These are phyloP conservation scores for Prunus padus DNA, from an alignment of 306 rosid species.

Conservation along the genomic window DNA sequence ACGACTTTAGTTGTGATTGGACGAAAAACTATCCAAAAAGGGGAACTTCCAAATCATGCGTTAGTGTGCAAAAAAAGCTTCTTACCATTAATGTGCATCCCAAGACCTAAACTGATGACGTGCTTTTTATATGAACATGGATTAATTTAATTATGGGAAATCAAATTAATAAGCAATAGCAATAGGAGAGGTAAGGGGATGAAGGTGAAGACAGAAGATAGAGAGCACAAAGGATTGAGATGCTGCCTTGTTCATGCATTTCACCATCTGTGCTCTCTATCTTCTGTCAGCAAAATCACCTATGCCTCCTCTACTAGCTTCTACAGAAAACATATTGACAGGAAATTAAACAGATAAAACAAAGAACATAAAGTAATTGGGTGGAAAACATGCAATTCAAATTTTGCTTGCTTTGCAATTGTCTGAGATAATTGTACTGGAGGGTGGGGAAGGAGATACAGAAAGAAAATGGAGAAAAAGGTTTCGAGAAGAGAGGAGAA, in stretches of 20 bases:
- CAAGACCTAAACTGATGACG: neutral
- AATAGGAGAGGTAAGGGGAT: conserved; percentile 21
- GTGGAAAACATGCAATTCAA: neutral
- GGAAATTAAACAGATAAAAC: neutral
- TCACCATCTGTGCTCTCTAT: conserved; percentile 86
- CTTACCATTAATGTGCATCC: neutral
- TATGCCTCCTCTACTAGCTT: conserved; percentile 22
- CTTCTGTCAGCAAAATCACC: conserved; percentile 74
- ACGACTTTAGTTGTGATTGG: neutral
- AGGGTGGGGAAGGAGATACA: neutral
- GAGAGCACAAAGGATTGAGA: conserved; percentile 85
- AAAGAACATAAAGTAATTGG: neutral
- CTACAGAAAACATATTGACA: neutral
- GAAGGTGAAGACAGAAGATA: conserved; percentile 70
- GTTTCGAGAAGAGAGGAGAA: neutral
- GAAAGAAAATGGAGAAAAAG: neutral
- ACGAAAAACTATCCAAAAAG: neutral
- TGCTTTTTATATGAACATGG: neutral
- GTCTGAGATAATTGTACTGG: neutral
- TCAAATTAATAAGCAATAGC: neutral
- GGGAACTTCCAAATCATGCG: neutral
- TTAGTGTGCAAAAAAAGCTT: neutral
- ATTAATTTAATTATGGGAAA: too few species aligned
- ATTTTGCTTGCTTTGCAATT: neutral
- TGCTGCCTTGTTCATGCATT: conserved; percentile 48